Evolutionary conservation across 768 basidiomycete genomes (phyloP).

Genomic region (Hericium alpestre): DNA sequence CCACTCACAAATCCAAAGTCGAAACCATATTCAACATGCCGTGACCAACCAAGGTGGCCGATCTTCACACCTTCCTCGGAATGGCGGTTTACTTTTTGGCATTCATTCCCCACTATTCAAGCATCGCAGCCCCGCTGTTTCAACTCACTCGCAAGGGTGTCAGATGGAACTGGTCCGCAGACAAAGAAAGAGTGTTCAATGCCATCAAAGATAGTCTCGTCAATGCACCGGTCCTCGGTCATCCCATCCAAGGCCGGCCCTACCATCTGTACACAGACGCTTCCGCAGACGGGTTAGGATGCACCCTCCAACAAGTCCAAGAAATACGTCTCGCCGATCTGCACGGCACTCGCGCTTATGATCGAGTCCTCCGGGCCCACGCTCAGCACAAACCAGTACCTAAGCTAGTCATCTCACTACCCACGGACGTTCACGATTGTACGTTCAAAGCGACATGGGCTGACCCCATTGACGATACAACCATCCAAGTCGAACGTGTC

Average conservation of each 20-base stretch:
- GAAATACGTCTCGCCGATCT: constrained; percentile 11
- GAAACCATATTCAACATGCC: constrained; percentile 22
- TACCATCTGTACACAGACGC: constrained; percentile 29
- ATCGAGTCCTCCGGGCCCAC: neutral
- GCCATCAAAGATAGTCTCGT: constrained; percentile 20
- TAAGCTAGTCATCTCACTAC: neutral
- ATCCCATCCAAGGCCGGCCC: constrained; percentile 19
- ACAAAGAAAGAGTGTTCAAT: constrained; percentile 20
- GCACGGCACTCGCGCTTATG: constrained; percentile 13
- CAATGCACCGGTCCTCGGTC: constrained; percentile 23
- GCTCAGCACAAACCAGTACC: neutral
- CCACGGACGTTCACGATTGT: neutral
- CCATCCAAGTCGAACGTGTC: constrained; percentile 12
- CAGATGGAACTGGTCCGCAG: constrained; percentile 15
- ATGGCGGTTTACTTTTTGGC: constrained; percentile 27
- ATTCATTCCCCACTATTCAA: constrained; percentile 26
- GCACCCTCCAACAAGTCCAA: constrained; percentile 16
- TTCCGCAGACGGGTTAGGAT: constrained; percentile 14
- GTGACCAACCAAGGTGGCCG: constrained; percentile 7
- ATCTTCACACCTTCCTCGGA: constrained; percentile 17
- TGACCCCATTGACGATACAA: constrained; percentile 11
- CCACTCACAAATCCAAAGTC: constrained; percentile 27
- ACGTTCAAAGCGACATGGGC: neutral
- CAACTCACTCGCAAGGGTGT: constrained; percentile 21
- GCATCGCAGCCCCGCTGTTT: constrained; percentile 25